phyloP scores from a whole-genome alignment of 495 filamentous ascomycete species.

The Penicillium desertorum region DNA sequence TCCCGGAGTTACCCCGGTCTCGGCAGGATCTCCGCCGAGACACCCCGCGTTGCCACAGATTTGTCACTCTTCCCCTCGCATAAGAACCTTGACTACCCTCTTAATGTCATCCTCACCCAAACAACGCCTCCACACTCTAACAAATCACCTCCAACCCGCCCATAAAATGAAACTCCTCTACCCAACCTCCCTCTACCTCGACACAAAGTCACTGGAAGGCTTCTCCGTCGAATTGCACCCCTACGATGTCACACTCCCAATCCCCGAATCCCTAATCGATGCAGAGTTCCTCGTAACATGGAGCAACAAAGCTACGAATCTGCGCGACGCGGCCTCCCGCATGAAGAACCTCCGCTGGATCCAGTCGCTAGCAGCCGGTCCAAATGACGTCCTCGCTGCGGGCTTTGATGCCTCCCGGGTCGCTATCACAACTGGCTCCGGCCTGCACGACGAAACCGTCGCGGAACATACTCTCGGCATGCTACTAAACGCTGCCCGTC shows the following conservation, averaged over 20 bases:
- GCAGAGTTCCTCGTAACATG: constrained; percentile 58
- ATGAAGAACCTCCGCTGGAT: constrained; percentile 58
- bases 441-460: constrained; percentile 59
- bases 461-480: constrained; percentile 59
- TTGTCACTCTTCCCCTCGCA: background rate
- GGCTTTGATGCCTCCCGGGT: constrained; percentile 51
- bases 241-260: constrained; percentile 53
- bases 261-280: constrained; percentile 53
- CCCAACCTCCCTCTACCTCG: constrained; percentile 55
- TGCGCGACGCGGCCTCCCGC: constrained; percentile 47
- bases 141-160: constrained; percentile 5
- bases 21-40: constrained; percentile 7
- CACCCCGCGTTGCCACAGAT: constrained; percentile 6
- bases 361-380: constrained; percentile 59
- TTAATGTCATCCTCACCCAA: constrained; percentile 8
- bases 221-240: constrained; percentile 52
- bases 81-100: background rate
- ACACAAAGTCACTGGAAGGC: constrained; percentile 49
- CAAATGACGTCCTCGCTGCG: constrained; percentile 59
- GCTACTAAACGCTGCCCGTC: constrained; percentile 48
- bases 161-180: constrained; percentile 60
- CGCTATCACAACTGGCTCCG: constrained; percentile 55
- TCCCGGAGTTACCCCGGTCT: constrained; percentile 8
- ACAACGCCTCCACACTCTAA: background rate
- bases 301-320: constrained; percentile 53